phyloP scores from a whole-genome alignment of 768 basidiomycete species.

The Collybiopsis confluens region DNA sequence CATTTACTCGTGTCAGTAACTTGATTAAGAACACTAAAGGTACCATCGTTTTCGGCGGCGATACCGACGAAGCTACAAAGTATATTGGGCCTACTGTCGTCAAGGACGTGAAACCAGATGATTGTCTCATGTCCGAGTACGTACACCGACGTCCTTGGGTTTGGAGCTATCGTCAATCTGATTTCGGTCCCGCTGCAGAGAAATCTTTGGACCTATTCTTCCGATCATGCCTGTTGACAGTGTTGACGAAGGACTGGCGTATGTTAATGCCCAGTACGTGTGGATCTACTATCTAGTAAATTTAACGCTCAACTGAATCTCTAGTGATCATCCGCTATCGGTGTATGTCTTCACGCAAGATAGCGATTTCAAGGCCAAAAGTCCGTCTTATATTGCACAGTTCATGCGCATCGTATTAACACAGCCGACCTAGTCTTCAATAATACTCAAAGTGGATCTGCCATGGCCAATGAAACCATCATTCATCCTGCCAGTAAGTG shows the following conservation, averaged over 20 bases:
- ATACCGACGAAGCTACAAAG: slow-evolving; percentile 31
- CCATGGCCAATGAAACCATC: slow-evolving; percentile 59
- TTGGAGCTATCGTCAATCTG: too few species aligned
- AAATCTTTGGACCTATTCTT: slow-evolving; percentile 71
- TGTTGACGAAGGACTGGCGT: slow-evolving; percentile 51
- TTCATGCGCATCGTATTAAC: neutral
- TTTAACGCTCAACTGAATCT: neutral
- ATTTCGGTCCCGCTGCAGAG: slow-evolving; percentile 35
- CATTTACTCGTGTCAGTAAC: slow-evolving; percentile 49
- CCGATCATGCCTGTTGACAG: slow-evolving; percentile 57
- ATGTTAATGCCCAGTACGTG: slow-evolving; percentile 47
- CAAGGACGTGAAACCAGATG: slow-evolving; percentile 45
- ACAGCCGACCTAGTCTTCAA: slow-evolving; percentile 38
- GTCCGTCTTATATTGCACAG: slow-evolving; percentile 21
- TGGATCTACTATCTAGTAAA: neutral
- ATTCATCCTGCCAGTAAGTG: slow-evolving; percentile 43
- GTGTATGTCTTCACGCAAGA: slow-evolving; percentile 62
- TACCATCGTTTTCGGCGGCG: slow-evolving; percentile 48
- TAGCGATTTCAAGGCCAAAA: slow-evolving; percentile 29
- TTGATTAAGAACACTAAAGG: slow-evolving; percentile 55
- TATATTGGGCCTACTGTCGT: slow-evolving; percentile 62
- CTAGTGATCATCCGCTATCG: slow-evolving; percentile 55
- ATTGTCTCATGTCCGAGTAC: slow-evolving; percentile 60
- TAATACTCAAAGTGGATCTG: slow-evolving; percentile 51
- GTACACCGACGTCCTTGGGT: too few species aligned